Evolutionary conservation across 306 rosid species (phyloP), one percentile per base, ranked within the genome.

Genomic region (Lagenaria siceraria): DNA sequence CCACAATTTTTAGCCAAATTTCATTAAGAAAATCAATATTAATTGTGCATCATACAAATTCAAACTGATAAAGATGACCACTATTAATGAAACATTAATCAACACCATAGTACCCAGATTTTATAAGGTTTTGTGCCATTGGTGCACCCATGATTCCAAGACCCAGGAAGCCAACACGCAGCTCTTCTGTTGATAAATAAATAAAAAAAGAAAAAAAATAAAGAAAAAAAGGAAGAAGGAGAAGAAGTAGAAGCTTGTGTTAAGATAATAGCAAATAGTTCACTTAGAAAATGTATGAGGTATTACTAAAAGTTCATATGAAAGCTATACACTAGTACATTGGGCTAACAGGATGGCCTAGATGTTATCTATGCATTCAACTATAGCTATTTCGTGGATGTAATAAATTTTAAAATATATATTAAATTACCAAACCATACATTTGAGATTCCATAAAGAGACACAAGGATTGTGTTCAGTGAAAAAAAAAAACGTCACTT

Each of bases 131-230:
- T 19, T 79, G 92, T 43, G 97, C 97, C 98, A 94, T 94, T 21
- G 97, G 98, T 78, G 90, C 81, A 77, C 98, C 98, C 98, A 94
- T 94, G 80, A 94, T 94, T 87, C 98, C 98, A 19, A 91, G 80
- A 73, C 98, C 98, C 62, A 94, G 83, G 80, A 94, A 94, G 66
- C 98, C 98, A 75, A 91, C 80, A 0, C 86, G 85, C 13, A 86
- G 90, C 19, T 84, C 29, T 58, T 82, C 88, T 75, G 78, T 46
- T 46, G 51, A 46, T 46, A 46, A 46, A 46, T 46, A 12, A 12
- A 46, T 2, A 3, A 46, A 12, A n/a, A n/a, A n/a, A n/a, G n/a
- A 43, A 10, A 43, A 43, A 43, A 10, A 8, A 42, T 10, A 42
- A 42, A 42, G 48, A 42, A 42, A 42, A 10, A 42, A 42, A 42